Evolutionary conservation across 345 rosid species (phyloP).

Genomic region (Aurinia saxatilis): DNA sequence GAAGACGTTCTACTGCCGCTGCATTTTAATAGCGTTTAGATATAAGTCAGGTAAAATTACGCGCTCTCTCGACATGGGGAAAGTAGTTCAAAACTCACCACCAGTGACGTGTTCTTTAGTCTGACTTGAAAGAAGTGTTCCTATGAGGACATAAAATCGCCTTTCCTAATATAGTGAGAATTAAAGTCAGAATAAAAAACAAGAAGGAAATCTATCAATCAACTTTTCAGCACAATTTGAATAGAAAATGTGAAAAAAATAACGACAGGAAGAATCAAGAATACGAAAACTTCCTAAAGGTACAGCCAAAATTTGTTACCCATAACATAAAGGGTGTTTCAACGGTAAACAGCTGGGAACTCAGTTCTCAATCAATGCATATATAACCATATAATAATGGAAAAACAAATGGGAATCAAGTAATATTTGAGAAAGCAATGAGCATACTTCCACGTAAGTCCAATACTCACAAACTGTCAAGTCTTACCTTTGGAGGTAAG

Average conservation of each 20-base stretch:
- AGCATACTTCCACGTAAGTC: background rate
- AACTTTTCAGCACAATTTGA: background rate
- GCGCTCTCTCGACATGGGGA: background rate
- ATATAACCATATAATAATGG: background rate
- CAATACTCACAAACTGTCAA: background rate
- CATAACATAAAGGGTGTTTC: background rate
- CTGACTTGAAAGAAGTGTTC: slow-evolving; percentile 73
- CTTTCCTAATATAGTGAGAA: slow-evolving; percentile 39
- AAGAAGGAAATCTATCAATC: background rate
- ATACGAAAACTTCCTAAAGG: background rate
- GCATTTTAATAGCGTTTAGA: slow-evolving; percentile 20
- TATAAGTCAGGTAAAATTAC: background rate
- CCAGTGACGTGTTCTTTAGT: slow-evolving; percentile 58
- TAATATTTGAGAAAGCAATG: slow-evolving; percentile 5
- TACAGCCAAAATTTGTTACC: background rate
- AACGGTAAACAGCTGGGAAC: background rate
- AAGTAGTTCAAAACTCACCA: slow-evolving; percentile 36
- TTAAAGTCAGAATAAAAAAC: slow-evolving; percentile 2
- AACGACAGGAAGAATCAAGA: background rate
- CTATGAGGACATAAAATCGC: slow-evolving; percentile 59
- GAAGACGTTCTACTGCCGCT: slow-evolving; percentile 87
- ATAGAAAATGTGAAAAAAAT: background rate
- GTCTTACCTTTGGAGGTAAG: slow-evolving; percentile 29
- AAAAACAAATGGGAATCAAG: background rate
- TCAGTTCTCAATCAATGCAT: too few species aligned